These are phyloP conservation scores for Pseudogymnoascus sp. DNA, from an alignment of 2,329 filamentous ascomycete genomes.

Conservation along the genomic window DNA sequence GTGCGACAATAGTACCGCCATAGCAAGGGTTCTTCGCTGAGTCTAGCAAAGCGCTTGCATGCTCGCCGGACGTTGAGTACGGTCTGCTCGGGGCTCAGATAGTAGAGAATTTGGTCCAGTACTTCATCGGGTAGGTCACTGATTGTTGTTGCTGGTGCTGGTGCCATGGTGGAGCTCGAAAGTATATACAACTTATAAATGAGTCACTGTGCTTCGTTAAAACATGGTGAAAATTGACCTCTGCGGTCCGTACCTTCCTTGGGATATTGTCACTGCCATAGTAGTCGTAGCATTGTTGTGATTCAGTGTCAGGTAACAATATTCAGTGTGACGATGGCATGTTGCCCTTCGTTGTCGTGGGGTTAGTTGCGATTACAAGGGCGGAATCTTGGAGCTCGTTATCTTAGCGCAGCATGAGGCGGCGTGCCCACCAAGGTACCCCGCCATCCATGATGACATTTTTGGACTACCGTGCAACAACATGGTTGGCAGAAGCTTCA, in stretches of 20 bases:
- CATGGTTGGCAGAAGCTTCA: not conserved
- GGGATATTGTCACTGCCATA: not conserved
- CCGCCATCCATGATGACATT: not conserved
- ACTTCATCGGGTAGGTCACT: conserved; percentile 66
- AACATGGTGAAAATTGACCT: not conserved
- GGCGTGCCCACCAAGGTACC: not conserved
- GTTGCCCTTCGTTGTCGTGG: not conserved
- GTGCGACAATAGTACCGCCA: conserved; percentile 70
- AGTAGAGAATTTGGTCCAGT: conserved; percentile 67
- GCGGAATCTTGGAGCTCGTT: not conserved
- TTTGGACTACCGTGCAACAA: not conserved
- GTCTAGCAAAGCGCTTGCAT: conserved; percentile 54
- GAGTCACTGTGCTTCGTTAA: not conserved
- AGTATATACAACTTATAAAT: conserved; percentile 2
- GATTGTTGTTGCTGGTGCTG: not conserved
- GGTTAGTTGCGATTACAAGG: not conserved
- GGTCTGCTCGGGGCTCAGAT: conserved; percentile 48
- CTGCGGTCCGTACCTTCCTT: not conserved
- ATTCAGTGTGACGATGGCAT: not conserved
- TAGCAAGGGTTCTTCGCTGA: conserved; percentile 65
- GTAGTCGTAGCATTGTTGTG: not conserved
- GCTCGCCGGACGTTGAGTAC: conserved; percentile 43
- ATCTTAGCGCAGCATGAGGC: not conserved
- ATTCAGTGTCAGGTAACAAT: conserved; percentile 1
- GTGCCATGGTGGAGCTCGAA: conserved; percentile 7